These are phyloP conservation scores for Marasmius tenuissimus DNA, from an alignment of 1,284 basidiomycete genomes.

Conservation along the genomic window DNA sequence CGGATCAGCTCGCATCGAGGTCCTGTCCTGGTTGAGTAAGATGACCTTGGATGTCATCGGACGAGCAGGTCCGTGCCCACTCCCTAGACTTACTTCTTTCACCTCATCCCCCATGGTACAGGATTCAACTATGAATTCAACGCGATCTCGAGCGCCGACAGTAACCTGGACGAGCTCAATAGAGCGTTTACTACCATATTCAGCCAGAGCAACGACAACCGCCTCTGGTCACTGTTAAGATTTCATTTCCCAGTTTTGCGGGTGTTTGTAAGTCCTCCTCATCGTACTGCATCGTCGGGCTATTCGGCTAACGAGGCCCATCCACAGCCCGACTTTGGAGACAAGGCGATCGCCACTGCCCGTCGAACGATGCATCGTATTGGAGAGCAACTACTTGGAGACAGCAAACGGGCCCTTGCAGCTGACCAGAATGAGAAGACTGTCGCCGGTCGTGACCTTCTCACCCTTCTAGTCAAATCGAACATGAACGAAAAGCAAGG, in stretches of 20 bases:
- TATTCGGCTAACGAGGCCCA: conserved; percentile 18
- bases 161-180: conserved; percentile 44
- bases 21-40: conserved; percentile 53
- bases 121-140: conserved; percentile 70
- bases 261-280: conserved; percentile 22
- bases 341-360: conserved; percentile 17
- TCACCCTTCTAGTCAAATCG: conserved; percentile 59
- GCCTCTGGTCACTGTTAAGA: conserved; percentile 32
- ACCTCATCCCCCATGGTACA: conserved; percentile 16
- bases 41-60: conserved; percentile 72
- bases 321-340: conserved; percentile 22
- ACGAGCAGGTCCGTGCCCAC: conserved; percentile 45
- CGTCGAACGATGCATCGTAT: conserved; percentile 31
- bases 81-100: neutral
- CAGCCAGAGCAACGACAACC: conserved; percentile 22
- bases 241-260: conserved; percentile 44
- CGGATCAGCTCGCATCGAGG: conserved; percentile 39
- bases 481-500: conserved; percentile 63
- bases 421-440: conserved; percentile 25
- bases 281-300: neutral
- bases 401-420: conserved; percentile 39
- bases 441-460: conserved; percentile 41
- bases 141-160: conserved; percentile 13
- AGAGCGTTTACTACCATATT: conserved; percentile 48
- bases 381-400: conserved; percentile 42